These are phyloP conservation scores for Psidium guajava DNA, from an alignment of 345 rosid species.

Conservation along the genomic window DNA sequence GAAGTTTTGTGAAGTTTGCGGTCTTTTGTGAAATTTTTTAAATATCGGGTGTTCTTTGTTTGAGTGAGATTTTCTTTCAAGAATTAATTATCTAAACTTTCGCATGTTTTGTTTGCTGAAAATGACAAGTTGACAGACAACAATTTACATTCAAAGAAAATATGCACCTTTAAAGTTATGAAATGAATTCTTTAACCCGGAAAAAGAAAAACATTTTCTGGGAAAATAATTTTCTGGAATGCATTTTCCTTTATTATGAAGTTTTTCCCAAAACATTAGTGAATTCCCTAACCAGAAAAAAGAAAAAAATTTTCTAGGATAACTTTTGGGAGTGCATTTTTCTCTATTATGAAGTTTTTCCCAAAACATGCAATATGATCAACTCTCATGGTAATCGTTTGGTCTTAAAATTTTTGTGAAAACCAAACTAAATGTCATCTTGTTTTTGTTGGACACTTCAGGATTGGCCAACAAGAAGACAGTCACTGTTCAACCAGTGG, in stretches of 20 bases:
- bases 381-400: not conserved
- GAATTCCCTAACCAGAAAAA: too few species aligned
- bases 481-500: constrained; percentile 54
- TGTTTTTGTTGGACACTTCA: not conserved
- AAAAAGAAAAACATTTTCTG: too few species aligned
- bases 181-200: not conserved
- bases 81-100: too few species aligned
- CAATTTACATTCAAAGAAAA: too few species aligned
- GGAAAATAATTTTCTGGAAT: too few species aligned
- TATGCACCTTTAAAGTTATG: not conserved
- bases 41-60: not conserved
- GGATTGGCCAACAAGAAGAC: constrained; percentile 84
- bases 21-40: not conserved
- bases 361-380: not conserved
- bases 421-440: not conserved
- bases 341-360: too few species aligned
- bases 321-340: too few species aligned
- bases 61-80: too few species aligned
- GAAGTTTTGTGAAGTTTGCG: not conserved
- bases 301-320: too few species aligned
- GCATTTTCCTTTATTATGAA: too few species aligned
- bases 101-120: too few species aligned
- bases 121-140: not conserved
- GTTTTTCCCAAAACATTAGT: too few species aligned
- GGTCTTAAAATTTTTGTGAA: not conserved